These are phyloP conservation scores for Phaeosphaeriaceae sp. DNA, from an alignment of 2,329 filamentous ascomycete genomes.

Conservation along the genomic window DNA sequence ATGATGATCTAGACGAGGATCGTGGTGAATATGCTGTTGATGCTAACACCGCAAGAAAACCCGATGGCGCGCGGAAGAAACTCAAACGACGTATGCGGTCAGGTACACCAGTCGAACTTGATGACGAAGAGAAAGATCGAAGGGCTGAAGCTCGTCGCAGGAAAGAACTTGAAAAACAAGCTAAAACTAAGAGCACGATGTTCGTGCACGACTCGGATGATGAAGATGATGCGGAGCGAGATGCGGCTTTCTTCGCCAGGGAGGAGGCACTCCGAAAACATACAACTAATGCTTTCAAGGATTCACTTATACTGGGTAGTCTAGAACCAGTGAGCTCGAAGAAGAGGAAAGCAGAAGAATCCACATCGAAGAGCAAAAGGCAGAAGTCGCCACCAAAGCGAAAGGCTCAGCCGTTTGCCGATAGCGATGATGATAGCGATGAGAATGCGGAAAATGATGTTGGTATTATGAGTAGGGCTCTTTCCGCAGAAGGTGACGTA, in stretches of 20 bases:
- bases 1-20: conserved; percentile 60
- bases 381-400: conserved; percentile 40
- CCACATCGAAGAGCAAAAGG: conserved; percentile 33
- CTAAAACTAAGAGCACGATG: conserved; percentile 82
- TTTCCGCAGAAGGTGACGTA: conserved; percentile 28
- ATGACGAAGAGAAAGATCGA: conserved; percentile 65
- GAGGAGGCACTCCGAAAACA: conserved; percentile 72
- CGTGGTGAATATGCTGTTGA: conserved; percentile 71
- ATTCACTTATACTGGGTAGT: conserved; percentile 52
- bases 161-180: conserved; percentile 76
- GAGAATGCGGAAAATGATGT: conserved; percentile 27
- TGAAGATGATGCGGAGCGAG: conserved; percentile 80
- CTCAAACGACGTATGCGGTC: conserved; percentile 67
- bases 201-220: conserved; percentile 87
- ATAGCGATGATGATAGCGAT: conserved; percentile 32
- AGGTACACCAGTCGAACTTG: conserved; percentile 62
- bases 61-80: conserved; percentile 60
- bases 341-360: conserved; percentile 43
- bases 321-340: conserved; percentile 40
- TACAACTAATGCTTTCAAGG: conserved; percentile 57
- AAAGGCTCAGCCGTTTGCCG: conserved; percentile 37
- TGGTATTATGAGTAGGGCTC: conserved; percentile 34
- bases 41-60: conserved; percentile 65
- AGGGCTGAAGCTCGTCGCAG: conserved; percentile 67
- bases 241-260: conserved; percentile 75